Base-by-base conservation (phyloP, 192 early-diverging fungal species). In the Bifiguratus adelaidae region DNA sequence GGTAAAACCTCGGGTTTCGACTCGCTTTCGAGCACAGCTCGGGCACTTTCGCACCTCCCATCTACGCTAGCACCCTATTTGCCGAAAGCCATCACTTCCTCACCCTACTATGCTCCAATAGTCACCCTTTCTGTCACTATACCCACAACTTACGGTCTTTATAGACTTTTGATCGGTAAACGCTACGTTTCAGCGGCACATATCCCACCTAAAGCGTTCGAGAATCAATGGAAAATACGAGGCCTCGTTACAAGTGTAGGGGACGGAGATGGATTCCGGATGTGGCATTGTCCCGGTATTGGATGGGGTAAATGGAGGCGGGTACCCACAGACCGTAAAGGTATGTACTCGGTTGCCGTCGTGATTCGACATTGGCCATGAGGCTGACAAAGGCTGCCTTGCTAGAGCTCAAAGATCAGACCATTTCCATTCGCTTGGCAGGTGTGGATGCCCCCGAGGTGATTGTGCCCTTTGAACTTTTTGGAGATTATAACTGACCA, bases 381-480 rank as follows among this genome's bases (percentile, higher is more conserved):
- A 11, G 25, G 8, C 15, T 20, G 33, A 25, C 3, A 9, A 29
- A 3, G 7, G 43, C 16, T 1, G 9, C 27, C 2, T 53, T 18
- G n/a, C 0, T 50, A 74, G 67, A 65, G 9, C 53, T 74, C 5
- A 71, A 68, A 55, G 63, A 77, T 18, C 62, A 77, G 45, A 81
- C 81, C 21, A 65, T 84, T 7, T 64, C 74, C 41, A 62, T 84
- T 18, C 70, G 81, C 12, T 44, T 84, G 25, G 78, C 81, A 30
- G 81, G 81, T 8, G 71, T 84, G 0, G 81, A 84, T 58, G 81
- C 81, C 1, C 81, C 81, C 1, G 81, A 84, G 62, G 73, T 70
- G 60, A 46, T 25, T 2, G 4, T n/a, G 1, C 3, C 47, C 11
- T 45, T 2, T 20, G 15, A 13, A 24, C 22, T 42, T n/a, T 13